These are phyloP conservation scores for Phycomyces blakesleeanus DNA, from an alignment of 192 early-diverging fungal species.

Conservation along the genomic window DNA sequence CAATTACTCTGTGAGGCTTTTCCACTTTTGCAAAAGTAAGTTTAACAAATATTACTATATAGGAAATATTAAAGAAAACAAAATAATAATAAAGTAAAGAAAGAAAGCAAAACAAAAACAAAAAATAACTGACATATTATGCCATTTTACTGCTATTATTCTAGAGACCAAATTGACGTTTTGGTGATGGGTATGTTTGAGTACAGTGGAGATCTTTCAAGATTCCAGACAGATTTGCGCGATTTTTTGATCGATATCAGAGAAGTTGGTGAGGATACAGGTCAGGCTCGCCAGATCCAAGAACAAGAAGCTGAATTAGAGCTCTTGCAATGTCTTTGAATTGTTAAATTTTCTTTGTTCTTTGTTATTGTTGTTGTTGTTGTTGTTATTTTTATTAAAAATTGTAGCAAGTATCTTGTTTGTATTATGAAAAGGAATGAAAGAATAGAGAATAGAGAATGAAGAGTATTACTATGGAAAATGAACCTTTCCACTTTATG, in stretches of 20 bases:
- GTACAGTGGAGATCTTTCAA: conserved; percentile 17
- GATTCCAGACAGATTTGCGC: conserved; percentile 18
- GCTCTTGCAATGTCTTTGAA: conserved; percentile 4
- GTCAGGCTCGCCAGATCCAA: conserved; percentile 4
- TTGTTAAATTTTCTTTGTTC: background rate
- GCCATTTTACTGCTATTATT: background rate
- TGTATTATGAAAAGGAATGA: background rate
- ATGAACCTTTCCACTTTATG: background rate
- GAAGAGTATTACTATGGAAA: background rate
- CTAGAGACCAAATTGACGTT: conserved; percentile 26
- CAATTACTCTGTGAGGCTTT: conserved; percentile 20
- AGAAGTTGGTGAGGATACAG: conserved; percentile 15
- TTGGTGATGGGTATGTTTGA: conserved; percentile 29
- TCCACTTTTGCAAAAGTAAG: conserved; percentile 23
- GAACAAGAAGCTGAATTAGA: conserved; percentile 24
- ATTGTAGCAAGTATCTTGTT: background rate
- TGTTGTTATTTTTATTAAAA: background rate
- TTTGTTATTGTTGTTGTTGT: background rate
- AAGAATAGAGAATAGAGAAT: background rate
- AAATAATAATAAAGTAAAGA: no score
- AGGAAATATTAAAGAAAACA: no score
- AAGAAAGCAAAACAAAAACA: background rate
- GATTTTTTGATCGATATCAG: conserved; percentile 29
- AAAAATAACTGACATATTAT: background rate
- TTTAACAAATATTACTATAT: background rate